Base-by-base conservation (phyloP, 2,329 filamentous ascomycete species). In the Colletotrichum musicola region DNA sequence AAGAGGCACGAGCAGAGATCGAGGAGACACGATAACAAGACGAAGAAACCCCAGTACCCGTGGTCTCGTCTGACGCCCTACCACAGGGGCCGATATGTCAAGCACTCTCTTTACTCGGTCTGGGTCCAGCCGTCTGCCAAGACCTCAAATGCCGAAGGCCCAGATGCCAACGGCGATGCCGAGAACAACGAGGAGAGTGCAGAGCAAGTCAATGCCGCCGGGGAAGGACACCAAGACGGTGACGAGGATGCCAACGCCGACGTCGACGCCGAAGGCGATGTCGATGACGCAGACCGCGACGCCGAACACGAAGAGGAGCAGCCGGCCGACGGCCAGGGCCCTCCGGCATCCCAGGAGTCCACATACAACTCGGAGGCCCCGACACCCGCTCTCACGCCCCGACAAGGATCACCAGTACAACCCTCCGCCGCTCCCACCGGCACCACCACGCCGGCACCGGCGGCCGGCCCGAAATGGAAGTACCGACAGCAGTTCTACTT, bases 21-120 rank as follows among this genome's bases (percentile, higher is more conserved):
- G 49, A 55, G n/a, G 22, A 63, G 18, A 71, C 71, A 16, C 22
- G 27, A 22, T 25, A 27, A 56, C 4, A 49, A 55, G 46, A 42
- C 20, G 14, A 47, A 27, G 53, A 71, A 60, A 44, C 35, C 38
- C 20, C 47, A n/a, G 4, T 65, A 79, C 2, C 76, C 77, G 22
- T 83, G 80, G 78, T 73, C 79, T 20, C 72, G 81, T 47, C 74
- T 84, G 9, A 83, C 79, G 2, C 80, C 82, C 4, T 83, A 82
- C 57, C 65, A 84, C 7, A 75, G 79, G 35, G 79, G 77, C 16
- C 81, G 83, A 64, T 81, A 75, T 61, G 71, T 79, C 25, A 71
- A 75, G 2, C 82, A 83, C 51, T 82, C 82, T 1, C 60, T 65
- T 25, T 68, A 65, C 13, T 62, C 65, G 10, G 65, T 68, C 55